These are phyloP conservation scores for Talaromyces sp. DNA, from an alignment of 2,329 filamentous ascomycete species.

Conservation along the genomic window DNA sequence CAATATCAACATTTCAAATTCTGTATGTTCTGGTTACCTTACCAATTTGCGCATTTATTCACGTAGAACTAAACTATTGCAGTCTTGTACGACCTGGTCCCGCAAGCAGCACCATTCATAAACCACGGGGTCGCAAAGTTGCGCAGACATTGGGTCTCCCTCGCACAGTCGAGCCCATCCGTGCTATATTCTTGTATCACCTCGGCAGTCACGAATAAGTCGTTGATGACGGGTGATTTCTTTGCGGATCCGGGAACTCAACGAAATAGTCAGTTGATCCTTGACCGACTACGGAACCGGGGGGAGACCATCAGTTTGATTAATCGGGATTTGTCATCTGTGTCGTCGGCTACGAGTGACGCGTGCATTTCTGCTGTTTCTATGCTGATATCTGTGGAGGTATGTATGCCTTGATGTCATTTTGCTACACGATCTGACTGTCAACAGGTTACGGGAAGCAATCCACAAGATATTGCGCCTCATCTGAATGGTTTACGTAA, in stretches of 20 bases:
- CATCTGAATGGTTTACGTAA: slow-evolving; percentile 41
- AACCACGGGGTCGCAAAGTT: slow-evolving; percentile 35
- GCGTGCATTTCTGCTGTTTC: slow-evolving; percentile 41
- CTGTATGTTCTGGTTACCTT: slow-evolving; percentile 29
- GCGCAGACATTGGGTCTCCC: slow-evolving; percentile 36
- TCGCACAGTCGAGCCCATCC: slow-evolving; percentile 38
- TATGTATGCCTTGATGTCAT: slow-evolving; percentile 23
- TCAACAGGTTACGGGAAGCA: slow-evolving; percentile 38
- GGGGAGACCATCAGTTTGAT: slow-evolving; percentile 42
- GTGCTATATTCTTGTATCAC: slow-evolving; percentile 40
- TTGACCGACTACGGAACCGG: slow-evolving; percentile 40
- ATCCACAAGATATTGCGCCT: slow-evolving; percentile 41
- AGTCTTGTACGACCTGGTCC: slow-evolving; percentile 40
- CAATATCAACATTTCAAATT: slow-evolving; percentile 40
- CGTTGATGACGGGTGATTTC: slow-evolving; percentile 35
- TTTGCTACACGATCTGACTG: background rate
- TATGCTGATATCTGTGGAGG: slow-evolving; percentile 41
- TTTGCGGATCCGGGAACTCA: slow-evolving; percentile 34
- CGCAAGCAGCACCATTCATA: slow-evolving; percentile 38
- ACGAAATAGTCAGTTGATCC: slow-evolving; percentile 32
- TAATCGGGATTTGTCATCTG: slow-evolving; percentile 40
- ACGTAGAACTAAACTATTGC: slow-evolving; percentile 1
- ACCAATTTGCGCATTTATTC: background rate
- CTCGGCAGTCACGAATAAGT: slow-evolving; percentile 38
- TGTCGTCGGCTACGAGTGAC: slow-evolving; percentile 40